Evolutionary conservation across 495 filamentous ascomycete genomes (phyloP).

Genomic region (Cercophora newfieldiana): DNA sequence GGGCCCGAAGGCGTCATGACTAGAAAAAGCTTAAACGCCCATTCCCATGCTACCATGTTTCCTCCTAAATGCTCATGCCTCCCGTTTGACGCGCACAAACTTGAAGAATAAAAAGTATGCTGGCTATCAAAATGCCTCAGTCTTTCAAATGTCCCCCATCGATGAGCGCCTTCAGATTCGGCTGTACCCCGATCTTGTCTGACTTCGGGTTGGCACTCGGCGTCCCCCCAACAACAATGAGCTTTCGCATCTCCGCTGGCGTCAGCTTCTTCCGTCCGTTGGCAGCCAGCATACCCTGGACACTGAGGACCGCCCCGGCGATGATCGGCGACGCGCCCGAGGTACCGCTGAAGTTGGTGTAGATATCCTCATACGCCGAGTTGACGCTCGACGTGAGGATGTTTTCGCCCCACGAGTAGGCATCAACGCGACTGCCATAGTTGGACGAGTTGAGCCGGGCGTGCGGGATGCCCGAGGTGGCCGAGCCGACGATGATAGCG

Average conservation of each 20-base stretch:
- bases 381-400: slow-evolving; percentile 17
- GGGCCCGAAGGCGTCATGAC: too few relatives aligned
- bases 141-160: slow-evolving; percentile 8
- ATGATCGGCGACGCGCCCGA: slow-evolving; percentile 24
- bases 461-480: neutral
- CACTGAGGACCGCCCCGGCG: slow-evolving; percentile 14
- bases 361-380: neutral
- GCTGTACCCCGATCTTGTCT: slow-evolving; percentile 8
- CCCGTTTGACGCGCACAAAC: too few relatives aligned
- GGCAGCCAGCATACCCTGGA: slow-evolving; percentile 20
- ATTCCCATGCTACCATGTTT: too few relatives aligned
- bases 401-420: slow-evolving; percentile 21
- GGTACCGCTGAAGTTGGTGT: slow-evolving; percentile 18
- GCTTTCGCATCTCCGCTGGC: slow-evolving; percentile 5
- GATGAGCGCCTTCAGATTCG: slow-evolving; percentile 12
- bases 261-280: slow-evolving; percentile 11
- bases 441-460: slow-evolving; percentile 1
- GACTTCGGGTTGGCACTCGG: neutral
- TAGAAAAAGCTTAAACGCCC: too few relatives aligned
- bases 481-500: slow-evolving; percentile 23
- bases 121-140: neutral
- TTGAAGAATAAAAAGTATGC: too few relatives aligned
- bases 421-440: slow-evolving; percentile 24
- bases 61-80: too few relatives aligned
- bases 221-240: slow-evolving; percentile 12